Base-by-base conservation (phyloP, 2,329 filamentous ascomycete genomes). In the Byssothecium circinans region DNA sequence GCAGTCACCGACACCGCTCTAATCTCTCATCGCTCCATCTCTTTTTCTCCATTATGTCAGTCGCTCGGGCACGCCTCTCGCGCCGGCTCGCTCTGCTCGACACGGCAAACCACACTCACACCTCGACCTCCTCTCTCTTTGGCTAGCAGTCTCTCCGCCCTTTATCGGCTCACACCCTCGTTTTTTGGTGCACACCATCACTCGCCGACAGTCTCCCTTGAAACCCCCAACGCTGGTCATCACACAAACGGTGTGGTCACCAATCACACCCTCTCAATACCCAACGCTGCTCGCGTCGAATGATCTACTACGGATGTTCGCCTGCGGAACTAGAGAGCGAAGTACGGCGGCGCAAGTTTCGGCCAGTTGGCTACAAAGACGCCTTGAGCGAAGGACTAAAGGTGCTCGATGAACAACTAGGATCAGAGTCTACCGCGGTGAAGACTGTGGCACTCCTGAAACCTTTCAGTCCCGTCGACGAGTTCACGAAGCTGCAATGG, bases 301-400 rank as follows among this genome's bases (percentile, higher is more conserved):
- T 62, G 62, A 50, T 59, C 35, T 67, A 65, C 27, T 65, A 65
- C 43, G 45, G 38, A 20, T 65, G 60, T 39, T 32, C 58, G 1
- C 41, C 39, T 8, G 43, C 44, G 14, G 45, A 58, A 7, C 48
- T 67, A 8, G 34, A 42, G 15, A 42, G 29, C 27, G 64, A 67
- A 42, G 34, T 58, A 14, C 37, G 27, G 25, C 54, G 62, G 4
- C 62, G 62, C 15, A 40, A 51, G 4, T 43, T 44, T 41, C 33
- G 17, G 11, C 41, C 50, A 8, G 32, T 17, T n/a, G 53, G 52
- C 5, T 37, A 33, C 15, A 46, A 42, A 11, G 62, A 67, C 41
- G 43, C 51, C 20, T 50, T 62, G 29, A 56, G 54, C 44, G 62
- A 67, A 36, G 40, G 20, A 14, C 37, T 65, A 8, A 34, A 46